These are phyloP conservation scores for Colletotrichum orbiculare DNA, from an alignment of 2,329 filamentous ascomycete species.

Conservation along the genomic window DNA sequence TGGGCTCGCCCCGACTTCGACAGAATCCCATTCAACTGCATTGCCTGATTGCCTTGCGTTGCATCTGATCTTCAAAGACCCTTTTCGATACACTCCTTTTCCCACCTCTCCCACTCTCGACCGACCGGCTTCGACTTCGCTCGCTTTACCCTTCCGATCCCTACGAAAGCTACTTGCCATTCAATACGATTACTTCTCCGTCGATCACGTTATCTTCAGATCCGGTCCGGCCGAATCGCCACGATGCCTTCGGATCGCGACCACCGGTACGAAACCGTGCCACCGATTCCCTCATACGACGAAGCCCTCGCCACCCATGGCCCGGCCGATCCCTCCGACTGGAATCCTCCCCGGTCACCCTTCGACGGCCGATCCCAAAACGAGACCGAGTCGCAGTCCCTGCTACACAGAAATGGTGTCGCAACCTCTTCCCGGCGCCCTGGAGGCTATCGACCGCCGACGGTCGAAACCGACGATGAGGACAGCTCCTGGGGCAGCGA, in stretches of 20 bases:
- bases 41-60: constrained; percentile 10
- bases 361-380: constrained; percentile 71
- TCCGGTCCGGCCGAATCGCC: not conserved
- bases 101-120: not conserved
- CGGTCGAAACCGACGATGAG: constrained; percentile 82
- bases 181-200: not conserved
- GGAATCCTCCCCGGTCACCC: constrained; percentile 45
- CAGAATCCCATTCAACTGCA: constrained; percentile 29
- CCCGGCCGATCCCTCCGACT: constrained; percentile 45
- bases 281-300: constrained; percentile 53
- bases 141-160: constrained; percentile 1
- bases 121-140: constrained; percentile 11
- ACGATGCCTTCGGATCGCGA: constrained; percentile 36
- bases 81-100: constrained; percentile 24
- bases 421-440: constrained; percentile 56
- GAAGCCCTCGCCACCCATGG: constrained; percentile 52
- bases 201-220: not conserved
- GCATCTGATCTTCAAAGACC: constrained; percentile 13
- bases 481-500: constrained; percentile 61
- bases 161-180: constrained; percentile 4
- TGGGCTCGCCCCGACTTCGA: constrained; percentile 32
- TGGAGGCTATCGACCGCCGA: constrained; percentile 79
- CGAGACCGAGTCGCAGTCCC: constrained; percentile 81
- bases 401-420: constrained; percentile 65
- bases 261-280: constrained; percentile 52